A percentile compares a stretch with the other conserved stretches of the same genome.
phyloP scores from a whole-genome alignment of 108 stramenopile genomes.

The Cylindrotheca closterium region DNA sequence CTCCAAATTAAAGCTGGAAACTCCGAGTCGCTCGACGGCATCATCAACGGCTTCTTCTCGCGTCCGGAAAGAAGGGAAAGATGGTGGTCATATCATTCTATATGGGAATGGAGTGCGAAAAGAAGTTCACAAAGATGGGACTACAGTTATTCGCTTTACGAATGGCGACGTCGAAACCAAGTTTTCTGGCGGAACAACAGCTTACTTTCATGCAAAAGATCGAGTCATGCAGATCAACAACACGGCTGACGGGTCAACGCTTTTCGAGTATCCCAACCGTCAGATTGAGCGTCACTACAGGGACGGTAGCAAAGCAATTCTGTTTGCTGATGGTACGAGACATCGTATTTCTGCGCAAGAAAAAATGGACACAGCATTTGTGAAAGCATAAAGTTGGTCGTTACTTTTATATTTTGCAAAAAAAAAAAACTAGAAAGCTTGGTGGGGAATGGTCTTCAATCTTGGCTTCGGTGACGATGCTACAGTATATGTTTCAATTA shows the following conservation, averaged over 20 bases:
- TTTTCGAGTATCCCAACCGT: conserved; percentile 54
- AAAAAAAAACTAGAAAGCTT: no score
- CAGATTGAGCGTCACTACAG: conserved; percentile 55
- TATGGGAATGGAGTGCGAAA: conserved; percentile 68
- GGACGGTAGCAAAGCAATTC: conserved; percentile 45
- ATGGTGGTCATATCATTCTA: conserved; percentile 30
- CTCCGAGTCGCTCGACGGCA: conserved; percentile 2
- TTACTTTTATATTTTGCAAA: no score
- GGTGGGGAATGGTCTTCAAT: no score
- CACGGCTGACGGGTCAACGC: conserved; percentile 27
- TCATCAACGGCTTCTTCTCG: conserved; percentile 17
- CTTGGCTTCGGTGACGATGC: no score
- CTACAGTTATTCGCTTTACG: conserved; percentile 49
- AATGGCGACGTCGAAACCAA: conserved; percentile 81
- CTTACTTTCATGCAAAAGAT: conserved; percentile 32
- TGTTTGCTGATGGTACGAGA: conserved; percentile 37
- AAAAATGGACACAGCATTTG: conserved; percentile 7
- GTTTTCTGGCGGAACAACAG: conserved; percentile 23
- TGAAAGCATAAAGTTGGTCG: no score
- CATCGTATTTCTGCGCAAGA: conserved; percentile 10
- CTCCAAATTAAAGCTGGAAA: conserved; percentile 6
- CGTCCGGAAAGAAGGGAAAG: conserved; percentile 10
- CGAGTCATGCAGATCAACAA: conserved; percentile 37
- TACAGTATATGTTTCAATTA: no score
- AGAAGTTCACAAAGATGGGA: conserved; percentile 59